These are phyloP conservation scores for Bacidia gigantensis DNA, from an alignment of 495 filamentous ascomycete species.

Conservation along the genomic window DNA sequence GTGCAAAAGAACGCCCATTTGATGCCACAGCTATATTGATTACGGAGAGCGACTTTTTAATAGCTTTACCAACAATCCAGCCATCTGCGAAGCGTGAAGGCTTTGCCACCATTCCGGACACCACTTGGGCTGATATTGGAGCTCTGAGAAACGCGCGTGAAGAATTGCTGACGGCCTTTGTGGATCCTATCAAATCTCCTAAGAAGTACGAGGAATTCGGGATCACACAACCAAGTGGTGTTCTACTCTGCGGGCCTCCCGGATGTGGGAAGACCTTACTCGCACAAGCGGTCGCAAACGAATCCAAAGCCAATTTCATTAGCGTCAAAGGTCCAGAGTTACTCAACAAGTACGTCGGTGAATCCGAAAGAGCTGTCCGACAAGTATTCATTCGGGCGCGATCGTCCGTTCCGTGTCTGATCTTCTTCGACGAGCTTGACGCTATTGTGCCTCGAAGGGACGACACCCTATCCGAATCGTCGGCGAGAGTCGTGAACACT, in stretches of 20 bases:
- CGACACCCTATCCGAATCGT: conserved; percentile 67
- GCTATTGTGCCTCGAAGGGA: conserved; percentile 78
- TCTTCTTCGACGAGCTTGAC: conserved; percentile 97
- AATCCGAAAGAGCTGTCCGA: conserved; percentile 82
- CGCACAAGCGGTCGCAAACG: conserved; percentile 91
- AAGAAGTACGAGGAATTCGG: conserved; percentile 69
- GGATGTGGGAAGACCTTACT: conserved; percentile 95
- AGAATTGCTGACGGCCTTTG: conserved; percentile 74
- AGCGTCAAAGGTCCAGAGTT: conserved; percentile 92
- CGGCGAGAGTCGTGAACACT: conserved; percentile 85
- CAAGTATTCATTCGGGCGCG: conserved; percentile 85
- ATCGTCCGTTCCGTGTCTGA: conserved; percentile 75
- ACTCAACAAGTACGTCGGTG: conserved; percentile 90
- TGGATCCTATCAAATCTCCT: conserved; percentile 80
- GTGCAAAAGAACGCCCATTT: conserved; percentile 36
- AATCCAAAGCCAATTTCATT: conserved; percentile 94
- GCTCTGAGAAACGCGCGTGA: conserved; percentile 68
- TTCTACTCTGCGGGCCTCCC: conserved; percentile 92
- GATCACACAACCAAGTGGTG: conserved; percentile 77
- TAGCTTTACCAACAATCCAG: conserved; percentile 72
- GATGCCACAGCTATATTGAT: conserved; percentile 30
- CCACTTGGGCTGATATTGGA: conserved; percentile 87
- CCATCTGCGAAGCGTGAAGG: conserved; percentile 91
- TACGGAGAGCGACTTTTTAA: conserved; percentile 53
- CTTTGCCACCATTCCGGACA: conserved; percentile 94